Percentiles rank a stretch among this genome's conserved stretches.
Conservation (phyloP, 306 rosid genomes). For the Pyrus communis region DNA sequence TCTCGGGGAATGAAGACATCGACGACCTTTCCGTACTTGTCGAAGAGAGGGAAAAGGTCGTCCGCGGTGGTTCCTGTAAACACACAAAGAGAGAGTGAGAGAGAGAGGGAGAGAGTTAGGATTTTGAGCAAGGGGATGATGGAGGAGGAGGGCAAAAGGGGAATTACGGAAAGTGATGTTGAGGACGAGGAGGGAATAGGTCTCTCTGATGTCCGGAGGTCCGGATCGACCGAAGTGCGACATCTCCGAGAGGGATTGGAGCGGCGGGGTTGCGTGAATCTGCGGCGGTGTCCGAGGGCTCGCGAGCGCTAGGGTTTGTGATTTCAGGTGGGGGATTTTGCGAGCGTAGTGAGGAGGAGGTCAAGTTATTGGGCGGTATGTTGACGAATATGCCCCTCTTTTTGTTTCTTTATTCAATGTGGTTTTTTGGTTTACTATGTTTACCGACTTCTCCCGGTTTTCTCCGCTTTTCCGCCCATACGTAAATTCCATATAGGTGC, state of each 20-base stretch:
- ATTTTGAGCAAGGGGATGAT: neutral
- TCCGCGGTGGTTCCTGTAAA: conserved; percentile 60
- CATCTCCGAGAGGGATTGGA: conserved; percentile 19
- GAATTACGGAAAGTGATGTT: conserved; percentile 61
- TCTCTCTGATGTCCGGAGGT: conserved; percentile 76
- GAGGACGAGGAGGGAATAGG: conserved; percentile 75
- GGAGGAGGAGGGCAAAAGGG: neutral
- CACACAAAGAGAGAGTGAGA: neutral
- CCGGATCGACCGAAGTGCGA: conserved; percentile 81
- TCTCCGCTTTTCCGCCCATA: neutral
- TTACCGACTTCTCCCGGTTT: neutral
- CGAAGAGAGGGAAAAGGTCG: conserved; percentile 66
- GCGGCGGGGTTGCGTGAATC: neutral
- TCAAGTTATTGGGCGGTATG: neutral
- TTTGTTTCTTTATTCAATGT: neutral
- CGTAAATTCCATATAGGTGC: neutral
- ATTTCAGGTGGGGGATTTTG: neutral
- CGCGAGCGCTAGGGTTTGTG: conserved; percentile 33
- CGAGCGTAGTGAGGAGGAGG: too few relatives aligned
- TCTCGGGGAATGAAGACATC: conserved; percentile 72
- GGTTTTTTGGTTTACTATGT: neutral
- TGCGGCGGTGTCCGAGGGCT: conserved; percentile 6
- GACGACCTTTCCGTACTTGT: conserved; percentile 72
- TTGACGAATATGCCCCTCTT: conserved; percentile 10
- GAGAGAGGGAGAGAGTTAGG: neutral